Base-by-base conservation (phyloP, 1,284 basidiomycete genomes). In the Leccinum ponderosum region DNA sequence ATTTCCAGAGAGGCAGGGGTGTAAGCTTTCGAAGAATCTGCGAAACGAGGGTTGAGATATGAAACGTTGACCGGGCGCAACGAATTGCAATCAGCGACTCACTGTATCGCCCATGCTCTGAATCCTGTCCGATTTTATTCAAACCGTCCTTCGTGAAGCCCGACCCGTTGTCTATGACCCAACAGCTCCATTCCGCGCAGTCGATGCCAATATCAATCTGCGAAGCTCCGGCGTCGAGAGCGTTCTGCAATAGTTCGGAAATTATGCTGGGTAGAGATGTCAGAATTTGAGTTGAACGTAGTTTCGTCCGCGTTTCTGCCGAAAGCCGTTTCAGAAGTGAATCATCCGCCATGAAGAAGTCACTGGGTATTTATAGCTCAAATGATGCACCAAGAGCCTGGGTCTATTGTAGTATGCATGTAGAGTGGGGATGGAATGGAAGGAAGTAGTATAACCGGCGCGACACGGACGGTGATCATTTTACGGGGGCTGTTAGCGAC, bases 201-300 rank as follows among this genome's bases (percentile, higher is more conserved):
- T 92, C 80, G 3, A 93, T 71, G 7, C 88, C 86, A 59, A 92
- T 75, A 56, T 90, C 84, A 60, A 92, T 77, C 39, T 81, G 78
- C 20, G 73, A 77, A 1, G 89, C 84, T 42, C 79, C 79, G n/a
- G 89, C 87, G 66, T 93, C 91, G 15, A 92, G 77, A 1, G 92
- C 84, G 72, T 97, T 97, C 71, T 95, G 93, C 15, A 94, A 75
- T 44, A 97, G 84, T 75, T 97, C 93, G 1, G 87, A 87, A 20
- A 95, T 78, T 60, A 95, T 80, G 69, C 90, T 86, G 4, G 90
- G 82, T 20, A 96, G 73, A 6, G 92, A 90, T 0, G 93, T 93
- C 60, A 97, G 77, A 64, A 95, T 88, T 70, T 94, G 86, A 0
- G 91, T 85, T 1, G 94, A 94, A 57, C 95, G 87, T 47, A 97